phyloP scores from a whole-genome alignment of 176 grass and related monocot species.

The Luzula sylvatica region DNA sequence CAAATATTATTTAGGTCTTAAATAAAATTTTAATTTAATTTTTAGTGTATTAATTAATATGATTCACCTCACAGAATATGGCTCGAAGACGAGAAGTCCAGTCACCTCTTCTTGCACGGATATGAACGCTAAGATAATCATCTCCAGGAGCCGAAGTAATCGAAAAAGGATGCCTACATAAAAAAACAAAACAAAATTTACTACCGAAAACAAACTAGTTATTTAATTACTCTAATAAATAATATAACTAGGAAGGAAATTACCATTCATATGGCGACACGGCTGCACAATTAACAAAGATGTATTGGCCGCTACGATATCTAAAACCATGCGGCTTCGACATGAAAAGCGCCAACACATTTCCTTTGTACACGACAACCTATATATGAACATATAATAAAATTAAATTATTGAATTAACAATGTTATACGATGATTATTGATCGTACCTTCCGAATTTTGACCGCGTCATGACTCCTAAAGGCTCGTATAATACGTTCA shows the following conservation, averaged over 20 bases:
- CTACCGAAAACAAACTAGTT: too few relatives aligned
- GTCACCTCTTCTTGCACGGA: conserved; percentile 86
- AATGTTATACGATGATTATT: too few relatives aligned
- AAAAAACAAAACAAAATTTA: background rate
- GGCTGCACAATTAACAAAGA: conserved; percentile 61
- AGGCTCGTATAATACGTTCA: conserved; percentile 61
- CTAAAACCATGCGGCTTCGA: conserved; percentile 84
- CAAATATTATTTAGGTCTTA: background rate
- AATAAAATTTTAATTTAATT: too few relatives aligned
- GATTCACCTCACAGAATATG: conserved; percentile 73
- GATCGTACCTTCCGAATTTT: conserved; percentile 58
- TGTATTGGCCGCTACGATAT: conserved; percentile 83
- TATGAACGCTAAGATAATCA: conserved; percentile 88
- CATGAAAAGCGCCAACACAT: conserved; percentile 79
- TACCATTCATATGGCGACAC: conserved; percentile 97
- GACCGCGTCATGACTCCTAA: conserved; percentile 70
- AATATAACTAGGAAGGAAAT: background rate
- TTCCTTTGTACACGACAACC: conserved; percentile 82
- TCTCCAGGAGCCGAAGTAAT: conserved; percentile 89
- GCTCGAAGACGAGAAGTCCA: conserved; percentile 81
- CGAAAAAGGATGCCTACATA: conserved; percentile 82
- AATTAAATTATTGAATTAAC: too few relatives aligned
- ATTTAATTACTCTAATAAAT: background rate
- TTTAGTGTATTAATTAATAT: background rate
- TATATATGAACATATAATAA: too few relatives aligned